A percentile compares a stretch with the other conserved stretches of the same genome.
phyloP scores from a whole-genome alignment of 2,329 filamentous ascomycete species.

The Colletotrichum eremochloae region DNA sequence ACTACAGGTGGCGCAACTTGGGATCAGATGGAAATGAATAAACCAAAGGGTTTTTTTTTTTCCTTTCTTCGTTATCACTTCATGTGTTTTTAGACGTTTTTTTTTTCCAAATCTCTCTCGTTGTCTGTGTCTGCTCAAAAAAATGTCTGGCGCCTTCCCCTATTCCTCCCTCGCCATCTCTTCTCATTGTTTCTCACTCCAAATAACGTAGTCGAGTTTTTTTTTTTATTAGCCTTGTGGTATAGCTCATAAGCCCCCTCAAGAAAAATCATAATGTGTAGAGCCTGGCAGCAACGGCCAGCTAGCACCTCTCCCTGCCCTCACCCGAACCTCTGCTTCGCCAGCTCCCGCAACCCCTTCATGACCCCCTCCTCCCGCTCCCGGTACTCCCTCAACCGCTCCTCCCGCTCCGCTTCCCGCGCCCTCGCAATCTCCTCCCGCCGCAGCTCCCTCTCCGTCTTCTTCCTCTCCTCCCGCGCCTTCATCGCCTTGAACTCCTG shows the following conservation, averaged over 20 bases:
- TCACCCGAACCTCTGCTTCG: conserved; percentile 81
- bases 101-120: background rate
- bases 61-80: no score
- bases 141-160: background rate
- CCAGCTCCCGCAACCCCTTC: conserved; percentile 82
- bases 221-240: no score
- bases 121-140: background rate
- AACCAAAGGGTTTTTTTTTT: background rate
- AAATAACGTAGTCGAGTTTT: background rate
- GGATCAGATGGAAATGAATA: background rate
- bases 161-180: background rate
- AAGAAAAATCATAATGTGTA: background rate
- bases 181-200: background rate
- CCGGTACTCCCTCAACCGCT: conserved; percentile 76
- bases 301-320: background rate
- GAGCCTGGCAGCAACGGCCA: no score
- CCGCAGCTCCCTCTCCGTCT: conserved; percentile 85
- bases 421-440: conserved; percentile 85
- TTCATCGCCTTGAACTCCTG: conserved; percentile 78
- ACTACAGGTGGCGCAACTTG: background rate
- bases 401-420: conserved; percentile 82
- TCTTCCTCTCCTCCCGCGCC: conserved; percentile 76
- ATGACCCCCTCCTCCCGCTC: conserved; percentile 88
- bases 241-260: no score
- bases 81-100: background rate